Evolutionary conservation across 805 yeast species (phyloP).

Genomic region (Metschnikowia continentalis): DNA sequence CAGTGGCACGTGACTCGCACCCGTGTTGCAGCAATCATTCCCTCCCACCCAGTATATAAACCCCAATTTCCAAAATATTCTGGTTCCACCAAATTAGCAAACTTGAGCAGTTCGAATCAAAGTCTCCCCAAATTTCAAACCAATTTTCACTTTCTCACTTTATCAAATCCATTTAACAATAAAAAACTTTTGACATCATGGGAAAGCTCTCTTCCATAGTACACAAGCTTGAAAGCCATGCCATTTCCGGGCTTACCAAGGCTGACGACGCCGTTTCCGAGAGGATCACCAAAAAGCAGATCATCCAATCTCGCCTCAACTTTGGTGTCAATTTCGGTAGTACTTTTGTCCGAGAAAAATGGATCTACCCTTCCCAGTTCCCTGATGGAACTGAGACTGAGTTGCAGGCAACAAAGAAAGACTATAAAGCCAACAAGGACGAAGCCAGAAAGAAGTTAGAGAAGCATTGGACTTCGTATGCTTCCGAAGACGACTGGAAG

Average conservation of each 20-base stretch:
- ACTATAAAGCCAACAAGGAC: constrained; percentile 46
- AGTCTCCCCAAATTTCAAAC: background rate
- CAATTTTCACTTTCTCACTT: background rate
- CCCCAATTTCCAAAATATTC: background rate
- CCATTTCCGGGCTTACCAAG: constrained; percentile 16
- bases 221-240: constrained; percentile 26
- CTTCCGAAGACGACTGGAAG: constrained; percentile 71
- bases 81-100: background rate
- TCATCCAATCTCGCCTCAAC: constrained; percentile 59
- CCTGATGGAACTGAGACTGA: constrained; percentile 60
- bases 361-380: constrained; percentile 65
- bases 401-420: constrained; percentile 60
- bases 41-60: background rate
- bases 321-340: constrained; percentile 87
- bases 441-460: constrained; percentile 53
- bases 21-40: constrained; percentile 1
- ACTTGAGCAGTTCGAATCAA: background rate
- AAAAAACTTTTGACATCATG: background rate
- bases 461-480: constrained; percentile 61
- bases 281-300: constrained; percentile 39
- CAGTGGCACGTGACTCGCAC: background rate
- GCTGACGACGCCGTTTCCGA: constrained; percentile 34
- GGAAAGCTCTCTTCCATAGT: constrained; percentile 1
- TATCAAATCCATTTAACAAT: background rate
- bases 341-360: constrained; percentile 73